Evolutionary conservation across 495 filamentous ascomycete genomes (phyloP).

Genomic region (Neurospora pannonica): DNA sequence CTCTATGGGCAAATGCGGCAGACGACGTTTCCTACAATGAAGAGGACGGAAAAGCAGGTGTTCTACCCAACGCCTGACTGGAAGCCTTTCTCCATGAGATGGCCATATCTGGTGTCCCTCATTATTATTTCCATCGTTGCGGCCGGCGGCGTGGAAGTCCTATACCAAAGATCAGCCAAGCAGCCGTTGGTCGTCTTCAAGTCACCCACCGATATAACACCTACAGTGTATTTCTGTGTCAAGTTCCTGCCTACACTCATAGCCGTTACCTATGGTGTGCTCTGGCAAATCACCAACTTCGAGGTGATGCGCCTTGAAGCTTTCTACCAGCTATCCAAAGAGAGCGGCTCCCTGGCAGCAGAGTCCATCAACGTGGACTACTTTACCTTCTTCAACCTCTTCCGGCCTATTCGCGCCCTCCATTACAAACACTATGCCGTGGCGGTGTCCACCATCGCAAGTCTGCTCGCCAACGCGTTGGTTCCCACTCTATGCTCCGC

Average conservation of each 20-base stretch:
- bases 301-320: slow-evolving; percentile 67
- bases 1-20: slow-evolving; percentile 11
- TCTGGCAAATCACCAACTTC: slow-evolving; percentile 68
- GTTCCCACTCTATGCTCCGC: slow-evolving; percentile 55
- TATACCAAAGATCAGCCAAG: slow-evolving; percentile 48
- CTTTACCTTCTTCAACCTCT: slow-evolving; percentile 51
- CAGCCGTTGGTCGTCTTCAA: slow-evolving; percentile 41
- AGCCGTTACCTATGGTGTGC: slow-evolving; percentile 59
- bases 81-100: slow-evolving; percentile 63
- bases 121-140: slow-evolving; percentile 48
- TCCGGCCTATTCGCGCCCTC: slow-evolving; percentile 52
- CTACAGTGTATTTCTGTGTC: slow-evolving; percentile 52
- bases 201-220: slow-evolving; percentile 39
- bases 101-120: slow-evolving; percentile 48
- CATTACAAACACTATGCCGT: slow-evolving; percentile 56
- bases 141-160: slow-evolving; percentile 46
- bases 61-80: slow-evolving; percentile 57
- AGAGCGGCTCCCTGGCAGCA: slow-evolving; percentile 51
- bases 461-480: slow-evolving; percentile 52
- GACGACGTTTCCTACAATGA: slow-evolving; percentile 18
- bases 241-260: slow-evolving; percentile 64
- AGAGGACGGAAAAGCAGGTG: slow-evolving; percentile 24
- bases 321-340: slow-evolving; percentile 63
- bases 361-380: slow-evolving; percentile 68
- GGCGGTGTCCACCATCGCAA: slow-evolving; percentile 49